Evolutionary conservation across 176 grass and related monocot genomes (phyloP).

Genomic region (Carex scoparia): DNA sequence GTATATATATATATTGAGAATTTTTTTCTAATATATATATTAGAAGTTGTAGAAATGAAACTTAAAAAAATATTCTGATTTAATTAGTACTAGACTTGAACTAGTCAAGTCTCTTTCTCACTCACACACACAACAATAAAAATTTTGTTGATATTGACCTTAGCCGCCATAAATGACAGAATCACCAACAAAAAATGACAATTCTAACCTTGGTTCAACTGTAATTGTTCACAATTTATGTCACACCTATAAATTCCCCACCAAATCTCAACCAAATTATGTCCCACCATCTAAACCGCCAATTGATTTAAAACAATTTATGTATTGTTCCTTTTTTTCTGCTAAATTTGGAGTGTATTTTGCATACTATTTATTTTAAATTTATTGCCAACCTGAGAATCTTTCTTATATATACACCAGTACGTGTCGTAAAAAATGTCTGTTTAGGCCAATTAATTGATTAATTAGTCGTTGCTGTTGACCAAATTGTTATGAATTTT

Average conservation of each 20-base stretch:
- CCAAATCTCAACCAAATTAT: slow-evolving; percentile 20
- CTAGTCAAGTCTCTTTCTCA: neutral
- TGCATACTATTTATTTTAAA: too few species aligned
- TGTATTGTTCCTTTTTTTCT: neutral
- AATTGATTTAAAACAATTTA: neutral
- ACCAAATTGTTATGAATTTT: too few species aligned
- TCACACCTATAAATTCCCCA: slow-evolving; percentile 32
- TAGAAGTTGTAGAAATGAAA: too few species aligned
- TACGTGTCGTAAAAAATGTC: too few species aligned
- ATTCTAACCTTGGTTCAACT: slow-evolving; percentile 21
- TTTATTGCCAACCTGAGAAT: neutral
- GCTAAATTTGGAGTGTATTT: neutral
- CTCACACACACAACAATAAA: too few species aligned
- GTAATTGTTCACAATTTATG: neutral
- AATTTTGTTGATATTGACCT: neutral
- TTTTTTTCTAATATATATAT: too few species aligned
- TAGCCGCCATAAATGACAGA: neutral
- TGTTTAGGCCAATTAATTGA: too few species aligned
- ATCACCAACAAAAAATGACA: neutral
- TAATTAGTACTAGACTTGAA: neutral
- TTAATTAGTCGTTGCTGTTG: too few species aligned
- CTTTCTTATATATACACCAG: neutral
- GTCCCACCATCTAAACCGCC: neutral
- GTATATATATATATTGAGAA: too few species aligned
- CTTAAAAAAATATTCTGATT: too few species aligned